These are phyloP conservation scores for Monilinia vaccinii-corymbosi DNA, from an alignment of 2,329 filamentous ascomycete genomes.

Conservation along the genomic window DNA sequence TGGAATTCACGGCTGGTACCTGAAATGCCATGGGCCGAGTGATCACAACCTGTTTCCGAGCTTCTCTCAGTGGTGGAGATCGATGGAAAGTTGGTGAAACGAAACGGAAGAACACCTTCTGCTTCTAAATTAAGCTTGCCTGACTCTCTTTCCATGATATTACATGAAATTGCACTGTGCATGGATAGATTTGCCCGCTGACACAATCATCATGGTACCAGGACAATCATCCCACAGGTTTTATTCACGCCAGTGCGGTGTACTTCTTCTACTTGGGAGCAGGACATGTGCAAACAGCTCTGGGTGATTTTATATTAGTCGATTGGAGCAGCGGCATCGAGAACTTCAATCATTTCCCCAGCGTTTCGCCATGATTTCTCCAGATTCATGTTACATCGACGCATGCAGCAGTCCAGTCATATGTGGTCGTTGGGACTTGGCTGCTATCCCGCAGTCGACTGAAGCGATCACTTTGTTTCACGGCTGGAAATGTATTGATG, in stretches of 20 bases:
- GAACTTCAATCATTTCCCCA: background rate
- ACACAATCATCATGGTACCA: background rate
- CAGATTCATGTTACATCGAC: background rate
- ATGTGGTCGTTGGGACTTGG: background rate
- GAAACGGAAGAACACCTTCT: background rate
- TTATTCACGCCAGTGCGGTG: background rate
- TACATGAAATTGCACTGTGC: background rate
- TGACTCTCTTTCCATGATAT: background rate
- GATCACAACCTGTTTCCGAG: fast-evolving
- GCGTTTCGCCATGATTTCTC: background rate
- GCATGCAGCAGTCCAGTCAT: background rate
- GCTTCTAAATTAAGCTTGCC: background rate
- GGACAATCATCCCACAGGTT: background rate
- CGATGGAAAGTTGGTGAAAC: background rate
- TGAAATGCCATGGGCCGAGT: background rate
- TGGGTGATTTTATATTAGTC: too few relatives aligned
- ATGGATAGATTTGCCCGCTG: background rate
- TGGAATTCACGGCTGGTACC: background rate
- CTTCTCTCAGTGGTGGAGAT: background rate
- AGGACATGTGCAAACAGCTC: background rate
- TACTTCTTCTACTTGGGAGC: background rate
- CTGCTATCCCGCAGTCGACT: background rate
- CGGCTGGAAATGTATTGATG: background rate
- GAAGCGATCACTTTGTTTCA: background rate
- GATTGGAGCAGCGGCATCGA: background rate